Evolutionary conservation across 331 rosid genomes (phyloP).

Genomic region (Dryas integrifolia): DNA sequence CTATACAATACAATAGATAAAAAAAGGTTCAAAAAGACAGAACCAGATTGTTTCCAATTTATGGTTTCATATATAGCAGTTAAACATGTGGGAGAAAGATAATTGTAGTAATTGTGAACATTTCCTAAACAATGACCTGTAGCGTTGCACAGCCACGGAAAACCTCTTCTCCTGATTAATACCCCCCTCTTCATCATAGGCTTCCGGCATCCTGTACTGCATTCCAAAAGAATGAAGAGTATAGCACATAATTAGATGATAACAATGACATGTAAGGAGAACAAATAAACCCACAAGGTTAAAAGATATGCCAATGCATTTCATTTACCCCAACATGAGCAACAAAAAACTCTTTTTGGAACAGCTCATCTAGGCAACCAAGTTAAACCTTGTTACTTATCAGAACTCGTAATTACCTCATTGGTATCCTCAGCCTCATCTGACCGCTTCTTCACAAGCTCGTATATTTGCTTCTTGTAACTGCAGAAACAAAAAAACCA

Average conservation of each 20-base stretch:
- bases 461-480: constrained; percentile 76
- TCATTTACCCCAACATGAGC: background rate
- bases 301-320: constrained; percentile 1
- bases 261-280: background rate
- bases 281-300: background rate
- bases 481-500: constrained; percentile 36
- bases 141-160: constrained; percentile 67
- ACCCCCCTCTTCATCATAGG: constrained; percentile 80
- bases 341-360: background rate
- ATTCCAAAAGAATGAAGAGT: constrained; percentile 28
- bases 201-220: constrained; percentile 94
- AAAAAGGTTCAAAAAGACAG: constrained; percentile 17
- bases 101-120: constrained; percentile 14
- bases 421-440: constrained; percentile 62
- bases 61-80: background rate
- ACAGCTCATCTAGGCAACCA: background rate
- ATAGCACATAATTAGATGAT: constrained; percentile 19
- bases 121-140: constrained; percentile 40
- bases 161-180: constrained; percentile 86
- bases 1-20: constrained; percentile 32
- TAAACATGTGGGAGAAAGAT: background rate
- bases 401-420: constrained; percentile 55
- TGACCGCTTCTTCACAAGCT: constrained; percentile 65
- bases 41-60: constrained; percentile 12
- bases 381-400: background rate